Percentiles rank a stretch among this genome's conserved stretches.
Evolutionary conservation across 768 basidiomycete genomes (phyloP).

Genomic region (Amanita phalloides): DNA sequence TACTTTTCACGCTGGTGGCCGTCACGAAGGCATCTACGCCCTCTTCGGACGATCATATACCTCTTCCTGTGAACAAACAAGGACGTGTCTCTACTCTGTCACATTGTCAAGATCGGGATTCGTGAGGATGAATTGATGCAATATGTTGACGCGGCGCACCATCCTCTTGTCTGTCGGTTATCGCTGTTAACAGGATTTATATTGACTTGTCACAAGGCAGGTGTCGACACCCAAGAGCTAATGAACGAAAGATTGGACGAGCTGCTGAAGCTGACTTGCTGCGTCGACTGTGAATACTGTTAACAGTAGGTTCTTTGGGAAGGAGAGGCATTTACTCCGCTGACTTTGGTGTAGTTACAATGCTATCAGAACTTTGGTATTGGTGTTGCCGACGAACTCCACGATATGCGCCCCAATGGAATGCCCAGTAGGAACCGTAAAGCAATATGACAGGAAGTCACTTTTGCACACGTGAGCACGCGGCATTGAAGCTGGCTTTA

Average conservation of each 20-base stretch:
- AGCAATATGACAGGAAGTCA: constrained; percentile 90
- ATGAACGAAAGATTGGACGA: constrained; percentile 38
- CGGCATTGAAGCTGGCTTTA: constrained; percentile 56
- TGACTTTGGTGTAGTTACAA: constrained; percentile 30
- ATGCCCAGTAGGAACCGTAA: constrained; percentile 74
- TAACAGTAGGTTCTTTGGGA: constrained; percentile 28
- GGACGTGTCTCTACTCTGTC: constrained; percentile 37
- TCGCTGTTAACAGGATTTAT: constrained; percentile 15
- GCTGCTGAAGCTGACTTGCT: constrained; percentile 35
- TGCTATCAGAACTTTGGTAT: constrained; percentile 66
- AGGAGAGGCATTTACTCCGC: background rate
- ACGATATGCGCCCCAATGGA: constrained; percentile 65
- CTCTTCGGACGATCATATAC: constrained; percentile 20
- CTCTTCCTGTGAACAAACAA: constrained; percentile 34
- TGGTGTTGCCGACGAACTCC: constrained; percentile 66
- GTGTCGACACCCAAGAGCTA: constrained; percentile 55
- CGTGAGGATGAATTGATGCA: constrained; percentile 41
- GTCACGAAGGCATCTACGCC: too few relatives aligned
- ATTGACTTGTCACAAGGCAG: constrained; percentile 69
- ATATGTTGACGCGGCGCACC: constrained; percentile 62
- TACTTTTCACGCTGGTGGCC: too few relatives aligned
- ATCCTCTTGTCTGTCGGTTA: constrained; percentile 49
- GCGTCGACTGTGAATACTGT: constrained; percentile 31
- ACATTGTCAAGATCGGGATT: constrained; percentile 28
- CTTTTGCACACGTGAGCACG: constrained; percentile 27